These are phyloP conservation scores for Leucoagaricus sp. DNA, from an alignment of 1,284 basidiomycete species.

Conservation along the genomic window DNA sequence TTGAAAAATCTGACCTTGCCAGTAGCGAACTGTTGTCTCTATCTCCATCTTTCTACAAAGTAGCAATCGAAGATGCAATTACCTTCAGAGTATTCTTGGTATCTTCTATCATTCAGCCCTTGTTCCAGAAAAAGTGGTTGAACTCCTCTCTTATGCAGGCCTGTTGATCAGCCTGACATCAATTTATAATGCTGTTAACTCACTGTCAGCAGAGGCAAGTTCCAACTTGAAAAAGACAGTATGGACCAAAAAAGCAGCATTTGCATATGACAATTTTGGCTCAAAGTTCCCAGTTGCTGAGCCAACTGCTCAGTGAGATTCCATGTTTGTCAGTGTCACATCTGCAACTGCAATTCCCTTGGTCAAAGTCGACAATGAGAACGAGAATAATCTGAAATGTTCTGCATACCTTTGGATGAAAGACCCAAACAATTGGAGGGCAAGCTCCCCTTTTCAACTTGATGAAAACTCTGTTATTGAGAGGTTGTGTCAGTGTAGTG, in stretches of 20 bases:
- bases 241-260: slow-evolving; percentile 14
- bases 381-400: not conserved
- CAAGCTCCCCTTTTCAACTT: not conserved
- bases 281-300: slow-evolving; percentile 15
- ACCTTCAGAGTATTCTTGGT: slow-evolving; percentile 18
- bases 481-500: not conserved
- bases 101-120: slow-evolving; percentile 18
- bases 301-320: not conserved
- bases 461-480: not conserved
- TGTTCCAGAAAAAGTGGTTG: slow-evolving; percentile 17
- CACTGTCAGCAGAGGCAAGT: slow-evolving; percentile 14
- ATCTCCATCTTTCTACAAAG: slow-evolving; percentile 21
- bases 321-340: slow-evolving; percentile 4
- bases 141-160: slow-evolving; percentile 24
- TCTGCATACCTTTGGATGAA: not conserved
- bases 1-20: not conserved
- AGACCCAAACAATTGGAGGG: not conserved
- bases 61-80: slow-evolving; percentile 19
- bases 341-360: slow-evolving; percentile 7
- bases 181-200: slow-evolving; percentile 18
- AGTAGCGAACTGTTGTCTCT: slow-evolving; percentile 19
- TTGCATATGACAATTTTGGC: slow-evolving; percentile 36
- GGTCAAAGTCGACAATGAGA: not conserved
- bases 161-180: slow-evolving; percentile 22
- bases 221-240: not conserved